Percentiles rank a stretch among this genome's conserved stretches.
phyloP scores from a whole-genome alignment of 306 rosid species.

The Leucaena leucocephala region DNA sequence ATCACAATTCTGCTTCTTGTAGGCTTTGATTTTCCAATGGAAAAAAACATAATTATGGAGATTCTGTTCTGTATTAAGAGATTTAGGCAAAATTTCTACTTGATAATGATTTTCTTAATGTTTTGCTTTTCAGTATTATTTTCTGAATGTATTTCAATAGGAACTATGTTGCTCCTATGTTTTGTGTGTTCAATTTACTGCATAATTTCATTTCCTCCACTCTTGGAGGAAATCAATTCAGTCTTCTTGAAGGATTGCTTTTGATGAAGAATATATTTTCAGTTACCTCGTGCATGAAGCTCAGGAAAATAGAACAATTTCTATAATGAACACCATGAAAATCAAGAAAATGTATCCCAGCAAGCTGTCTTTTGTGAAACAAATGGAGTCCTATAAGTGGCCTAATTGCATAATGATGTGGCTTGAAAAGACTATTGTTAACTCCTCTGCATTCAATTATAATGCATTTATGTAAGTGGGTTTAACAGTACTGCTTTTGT shows the following conservation, averaged over 20 bases:
- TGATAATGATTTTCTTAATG: neutral
- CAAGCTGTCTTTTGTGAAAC: neutral
- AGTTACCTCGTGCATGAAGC: neutral
- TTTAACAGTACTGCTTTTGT: constrained; percentile 33
- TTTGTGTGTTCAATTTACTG: neutral
- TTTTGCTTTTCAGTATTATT: neutral
- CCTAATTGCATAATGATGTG: constrained; percentile 12
- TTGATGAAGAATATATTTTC: neutral
- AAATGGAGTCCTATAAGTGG: neutral
- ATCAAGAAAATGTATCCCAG: neutral
- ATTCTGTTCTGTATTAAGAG: neutral
- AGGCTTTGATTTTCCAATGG: neutral
- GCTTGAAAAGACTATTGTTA: neutral
- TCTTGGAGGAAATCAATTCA: neutral
- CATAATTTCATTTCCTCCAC: neutral
- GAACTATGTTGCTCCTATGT: neutral
- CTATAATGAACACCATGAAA: neutral
- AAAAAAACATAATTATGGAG: neutral
- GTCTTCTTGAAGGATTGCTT: constrained; percentile 4
- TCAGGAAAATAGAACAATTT: neutral
- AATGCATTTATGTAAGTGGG: constrained; percentile 15
- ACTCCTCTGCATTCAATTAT: neutral
- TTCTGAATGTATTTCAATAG: neutral
- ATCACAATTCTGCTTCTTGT: neutral
- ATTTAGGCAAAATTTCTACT: neutral